Percentiles rank a stretch among this genome's conserved stretches.
phyloP scores from a whole-genome alignment of 768 basidiomycete species.

The Panaeolus papilionaceus region DNA sequence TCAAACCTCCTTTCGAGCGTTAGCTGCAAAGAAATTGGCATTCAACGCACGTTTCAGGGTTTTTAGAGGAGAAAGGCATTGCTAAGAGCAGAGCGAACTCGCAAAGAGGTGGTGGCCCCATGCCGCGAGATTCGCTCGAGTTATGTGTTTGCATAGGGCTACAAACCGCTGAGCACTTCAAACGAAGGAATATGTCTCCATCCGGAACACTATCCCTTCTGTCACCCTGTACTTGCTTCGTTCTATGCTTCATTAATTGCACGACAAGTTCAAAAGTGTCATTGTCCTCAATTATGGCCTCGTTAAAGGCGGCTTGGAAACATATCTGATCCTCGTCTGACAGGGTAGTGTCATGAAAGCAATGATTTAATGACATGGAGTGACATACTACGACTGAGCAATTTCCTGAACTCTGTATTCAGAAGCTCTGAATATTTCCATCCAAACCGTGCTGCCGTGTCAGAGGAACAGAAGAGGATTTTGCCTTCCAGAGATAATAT shows the following conservation, averaged over 20 bases:
- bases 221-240: not conserved
- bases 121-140: not conserved
- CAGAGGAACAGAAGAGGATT: slow-evolving; percentile 72
- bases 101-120: not conserved
- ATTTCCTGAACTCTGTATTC: slow-evolving; percentile 66
- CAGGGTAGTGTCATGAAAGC: not conserved
- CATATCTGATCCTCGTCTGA: slow-evolving; percentile 63
- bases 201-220: not conserved
- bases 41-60: slow-evolving; percentile 62
- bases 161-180: slow-evolving; percentile 4
- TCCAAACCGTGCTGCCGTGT: slow-evolving; percentile 75
- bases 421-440: slow-evolving; percentile 79
- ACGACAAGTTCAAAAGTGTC: not conserved
- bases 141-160: not conserved
- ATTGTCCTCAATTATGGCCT: slow-evolving; percentile 47
- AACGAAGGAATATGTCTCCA: not conserved
- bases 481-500: slow-evolving; percentile 67
- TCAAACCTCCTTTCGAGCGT: not conserved
- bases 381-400: slow-evolving; percentile 63
- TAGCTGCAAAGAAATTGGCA: not conserved
- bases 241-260: not conserved
- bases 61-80: slow-evolving; percentile 74
- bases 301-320: slow-evolving; percentile 63
- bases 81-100: not conserved
- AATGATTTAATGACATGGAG: slow-evolving; percentile 12